Evolutionary conservation across 2,329 filamentous ascomycete genomes (phyloP), one percentile per base, ranked within the genome.

Genomic region (Acarospora socialis): DNA sequence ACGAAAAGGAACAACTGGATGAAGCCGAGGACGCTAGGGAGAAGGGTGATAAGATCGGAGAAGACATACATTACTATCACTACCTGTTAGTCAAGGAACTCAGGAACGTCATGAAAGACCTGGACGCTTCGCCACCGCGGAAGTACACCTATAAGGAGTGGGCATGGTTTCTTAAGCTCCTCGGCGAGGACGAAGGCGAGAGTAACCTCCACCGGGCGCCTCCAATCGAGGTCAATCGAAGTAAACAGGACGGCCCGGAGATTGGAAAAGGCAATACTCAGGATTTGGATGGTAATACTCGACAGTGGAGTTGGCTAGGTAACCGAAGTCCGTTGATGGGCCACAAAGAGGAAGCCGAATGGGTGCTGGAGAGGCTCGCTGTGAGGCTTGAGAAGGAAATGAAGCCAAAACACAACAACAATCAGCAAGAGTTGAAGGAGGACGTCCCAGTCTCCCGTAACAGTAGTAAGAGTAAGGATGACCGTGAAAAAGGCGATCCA

Each of bases 251-350:
- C n/a, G n/a, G n/a, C n/a, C n/a, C n/a, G n/a, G n/a, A n/a, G n/a
- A n/a, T n/a, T n/a, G n/a, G n/a, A n/a, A n/a, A n/a, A n/a, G n/a
- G n/a, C n/a, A n/a, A n/a, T n/a, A n/a, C n/a, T n/a, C n/a, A n/a
- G n/a, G n/a, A n/a, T n/a, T n/a, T n/a, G 23, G 23, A 25, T 4
- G 23, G 23, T 15, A 15, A 25, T 12, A 25, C 16, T 10, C 4
- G 16, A 15, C 23, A 63, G 39, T 83, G 79, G 78, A 81, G 75
- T 20, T 86, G 80, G 80, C 65, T 84, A 2, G 77, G 75, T 0
- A 64, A 70, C 28, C 58, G 68, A 9, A 80, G 73, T 42, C 79
- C 79, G 3, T 59, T 84, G 8, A 76, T 82, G 70, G 70, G 75
- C 3, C 65, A 65, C 28, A 67, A 73, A 46, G 68, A 70, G 34